phyloP scores from a whole-genome alignment of 2,329 filamentous ascomycete genomes.

The Eutypa lata region DNA sequence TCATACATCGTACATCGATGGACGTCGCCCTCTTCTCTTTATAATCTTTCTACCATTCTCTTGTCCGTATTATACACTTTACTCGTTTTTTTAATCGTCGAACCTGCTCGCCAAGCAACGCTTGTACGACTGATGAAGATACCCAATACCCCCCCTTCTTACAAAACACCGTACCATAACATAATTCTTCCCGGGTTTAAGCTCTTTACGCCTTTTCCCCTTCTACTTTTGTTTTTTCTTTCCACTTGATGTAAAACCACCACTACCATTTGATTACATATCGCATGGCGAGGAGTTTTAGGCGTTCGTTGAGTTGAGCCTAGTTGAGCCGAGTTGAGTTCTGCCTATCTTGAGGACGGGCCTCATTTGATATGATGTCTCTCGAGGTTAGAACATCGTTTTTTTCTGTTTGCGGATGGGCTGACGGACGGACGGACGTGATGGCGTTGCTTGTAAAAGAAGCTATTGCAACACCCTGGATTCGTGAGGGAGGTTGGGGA shows the following conservation, averaged over 20 bases:
- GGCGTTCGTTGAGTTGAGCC: conserved; percentile 3
- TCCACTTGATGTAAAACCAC: conserved; percentile 5
- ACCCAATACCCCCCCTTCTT: conserved; percentile 13
- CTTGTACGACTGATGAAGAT: conserved; percentile 27
- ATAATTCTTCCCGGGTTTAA: conserved; percentile 5
- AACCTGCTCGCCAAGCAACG: conserved; percentile 9
- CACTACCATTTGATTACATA: neutral
- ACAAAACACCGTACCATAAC: too few species aligned
- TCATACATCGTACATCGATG: neutral
- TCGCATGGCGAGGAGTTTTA: conserved; percentile 14
- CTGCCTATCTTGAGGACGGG: too few species aligned
- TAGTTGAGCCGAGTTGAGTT: too few species aligned
- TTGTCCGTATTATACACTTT: conserved; percentile 9
- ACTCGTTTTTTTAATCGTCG: conserved; percentile 13
- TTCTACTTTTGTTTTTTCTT: conserved; percentile 2
- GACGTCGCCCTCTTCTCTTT: neutral
- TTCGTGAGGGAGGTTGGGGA: too few species aligned
- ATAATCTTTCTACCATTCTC: conserved; percentile 9
- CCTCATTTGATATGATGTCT: too few species aligned
- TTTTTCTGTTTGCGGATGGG: neutral
- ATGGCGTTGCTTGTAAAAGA: too few species aligned
- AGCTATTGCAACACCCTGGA: too few species aligned
- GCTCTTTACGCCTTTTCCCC: neutral
- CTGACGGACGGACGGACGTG: neutral
- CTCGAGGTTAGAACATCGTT: too few species aligned